Conservation (phyloP, 768 basidiomycete species). For the Lentinula lateritia region DNA sequence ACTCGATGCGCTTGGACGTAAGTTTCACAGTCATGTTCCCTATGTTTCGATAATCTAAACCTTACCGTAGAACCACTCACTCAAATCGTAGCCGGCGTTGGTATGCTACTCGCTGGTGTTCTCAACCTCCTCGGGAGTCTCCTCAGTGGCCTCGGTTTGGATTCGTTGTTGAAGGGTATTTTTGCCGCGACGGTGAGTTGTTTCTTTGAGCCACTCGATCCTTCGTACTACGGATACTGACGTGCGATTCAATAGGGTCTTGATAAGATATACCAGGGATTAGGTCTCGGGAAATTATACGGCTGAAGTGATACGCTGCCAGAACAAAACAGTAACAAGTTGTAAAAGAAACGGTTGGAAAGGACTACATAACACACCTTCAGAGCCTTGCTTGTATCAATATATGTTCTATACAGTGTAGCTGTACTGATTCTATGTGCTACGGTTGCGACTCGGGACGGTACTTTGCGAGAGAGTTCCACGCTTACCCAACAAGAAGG, state of each 20-base stretch:
- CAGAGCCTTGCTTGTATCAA: too few relatives aligned
- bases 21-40: slow-evolving; percentile 6
- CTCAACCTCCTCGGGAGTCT: slow-evolving; percentile 29
- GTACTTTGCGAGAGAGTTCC: too few relatives aligned
- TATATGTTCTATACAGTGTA: too few relatives aligned
- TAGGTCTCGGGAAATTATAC: slow-evolving; percentile 22
- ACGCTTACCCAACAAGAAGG: too few relatives aligned
- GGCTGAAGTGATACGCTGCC: not conserved
- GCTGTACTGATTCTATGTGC: too few relatives aligned
- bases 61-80: slow-evolving; percentile 24
- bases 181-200: slow-evolving; percentile 22
- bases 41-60: too few relatives aligned
- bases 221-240: too few relatives aligned
- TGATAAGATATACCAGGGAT: slow-evolving; percentile 28
- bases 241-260: slow-evolving; percentile 17
- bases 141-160: slow-evolving; percentile 27
- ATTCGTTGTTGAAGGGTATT: slow-evolving; percentile 26
- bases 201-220: not conserved
- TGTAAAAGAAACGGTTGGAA: too few relatives aligned
- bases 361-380: too few relatives aligned
- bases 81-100: slow-evolving; percentile 33
- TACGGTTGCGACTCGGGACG: too few relatives aligned
- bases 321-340: too few relatives aligned
- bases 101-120: slow-evolving; percentile 27
- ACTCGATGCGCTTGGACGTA: slow-evolving; percentile 30